Evolutionary conservation across 1,284 basidiomycete species (phyloP).

Genomic region (Ganoderma meredithae): DNA sequence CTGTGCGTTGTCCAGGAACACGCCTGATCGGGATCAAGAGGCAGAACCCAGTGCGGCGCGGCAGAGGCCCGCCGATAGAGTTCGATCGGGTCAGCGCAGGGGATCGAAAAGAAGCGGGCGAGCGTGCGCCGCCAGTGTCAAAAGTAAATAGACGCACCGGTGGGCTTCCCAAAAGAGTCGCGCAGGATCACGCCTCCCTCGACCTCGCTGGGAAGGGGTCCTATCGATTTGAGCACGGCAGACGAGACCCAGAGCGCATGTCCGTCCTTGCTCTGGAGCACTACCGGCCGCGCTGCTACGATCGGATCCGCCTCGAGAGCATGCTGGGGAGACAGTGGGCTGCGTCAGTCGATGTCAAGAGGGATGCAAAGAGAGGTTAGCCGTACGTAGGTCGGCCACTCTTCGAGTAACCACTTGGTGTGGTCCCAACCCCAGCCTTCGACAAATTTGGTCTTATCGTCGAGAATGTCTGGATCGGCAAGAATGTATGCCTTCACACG

Average conservation of each 20-base stretch:
- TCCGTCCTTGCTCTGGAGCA: constrained; percentile 86
- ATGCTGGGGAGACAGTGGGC: constrained; percentile 49
- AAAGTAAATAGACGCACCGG: constrained; percentile 57
- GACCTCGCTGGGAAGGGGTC: constrained; percentile 68
- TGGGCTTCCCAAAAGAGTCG: constrained; percentile 73
- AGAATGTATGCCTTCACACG: constrained; percentile 74
- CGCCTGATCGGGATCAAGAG: constrained; percentile 50
- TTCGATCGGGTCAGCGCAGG: background rate
- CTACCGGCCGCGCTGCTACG: constrained; percentile 71
- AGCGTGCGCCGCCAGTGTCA: background rate
- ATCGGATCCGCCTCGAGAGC: constrained; percentile 77
- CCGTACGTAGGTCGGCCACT: constrained; percentile 80
- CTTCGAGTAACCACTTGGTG: constrained; percentile 70
- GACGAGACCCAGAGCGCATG: constrained; percentile 90
- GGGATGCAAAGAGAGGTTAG: background rate
- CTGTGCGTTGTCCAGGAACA: constrained; percentile 78
- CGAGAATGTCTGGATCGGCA: constrained; percentile 58
- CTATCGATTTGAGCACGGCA: constrained; percentile 62
- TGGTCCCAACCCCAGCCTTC: constrained; percentile 95
- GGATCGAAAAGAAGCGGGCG: background rate
- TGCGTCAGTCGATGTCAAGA: background rate
- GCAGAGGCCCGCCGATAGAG: background rate
- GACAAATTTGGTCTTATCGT: constrained; percentile 69
- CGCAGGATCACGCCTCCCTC: constrained; percentile 86
- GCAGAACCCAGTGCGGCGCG: constrained; percentile 23